A percentile compares a stretch with the other conserved stretches of the same genome.
Conservation (phyloP, 2,329 filamentous ascomycete genomes). For the Ophiocordyceps robertsii region DNA sequence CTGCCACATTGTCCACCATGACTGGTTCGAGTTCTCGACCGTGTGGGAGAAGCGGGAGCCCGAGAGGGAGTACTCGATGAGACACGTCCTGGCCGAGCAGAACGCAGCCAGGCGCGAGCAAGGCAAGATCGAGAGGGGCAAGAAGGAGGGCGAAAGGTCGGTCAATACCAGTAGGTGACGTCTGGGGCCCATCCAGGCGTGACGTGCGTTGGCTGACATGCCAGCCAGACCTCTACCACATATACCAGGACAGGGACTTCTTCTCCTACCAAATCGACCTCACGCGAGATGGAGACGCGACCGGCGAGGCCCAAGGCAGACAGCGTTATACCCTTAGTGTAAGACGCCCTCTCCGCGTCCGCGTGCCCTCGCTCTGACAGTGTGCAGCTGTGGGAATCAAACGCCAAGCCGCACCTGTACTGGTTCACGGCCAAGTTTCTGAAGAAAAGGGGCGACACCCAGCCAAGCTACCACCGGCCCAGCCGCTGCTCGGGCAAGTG, state of each 20-base stretch:
- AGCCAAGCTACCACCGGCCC: slow-evolving; percentile 23
- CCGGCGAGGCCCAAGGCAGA: slow-evolving; percentile 25
- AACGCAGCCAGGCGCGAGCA: slow-evolving; percentile 17
- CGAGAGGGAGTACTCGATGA: slow-evolving; percentile 28
- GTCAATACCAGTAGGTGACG: slow-evolving; percentile 35
- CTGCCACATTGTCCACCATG: slow-evolving; percentile 29
- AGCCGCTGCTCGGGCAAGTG: slow-evolving; percentile 25
- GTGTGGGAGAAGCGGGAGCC: slow-evolving; percentile 16
- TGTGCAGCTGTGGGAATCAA: slow-evolving; percentile 53
- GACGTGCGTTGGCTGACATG: background rate
- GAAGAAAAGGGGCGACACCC: slow-evolving; percentile 23
- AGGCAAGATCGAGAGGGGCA: slow-evolving; percentile 23
- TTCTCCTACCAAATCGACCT: slow-evolving; percentile 54
- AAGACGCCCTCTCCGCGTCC: slow-evolving; percentile 16
- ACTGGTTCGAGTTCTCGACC: slow-evolving; percentile 39
- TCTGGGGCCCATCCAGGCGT: background rate
- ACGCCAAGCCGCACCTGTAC: slow-evolving; percentile 45
- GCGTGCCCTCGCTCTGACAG: background rate
- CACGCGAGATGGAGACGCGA: slow-evolving; percentile 32
- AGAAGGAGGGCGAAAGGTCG: slow-evolving; percentile 24
- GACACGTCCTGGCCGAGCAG: slow-evolving; percentile 14
- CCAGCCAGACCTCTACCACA: slow-evolving; percentile 41
- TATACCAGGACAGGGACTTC: slow-evolving; percentile 48
- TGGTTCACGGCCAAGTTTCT: slow-evolving; percentile 41
- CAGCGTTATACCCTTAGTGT: slow-evolving; percentile 50